phyloP scores from a whole-genome alignment of 345 rosid genomes.

The Ailanthus altissimus region DNA sequence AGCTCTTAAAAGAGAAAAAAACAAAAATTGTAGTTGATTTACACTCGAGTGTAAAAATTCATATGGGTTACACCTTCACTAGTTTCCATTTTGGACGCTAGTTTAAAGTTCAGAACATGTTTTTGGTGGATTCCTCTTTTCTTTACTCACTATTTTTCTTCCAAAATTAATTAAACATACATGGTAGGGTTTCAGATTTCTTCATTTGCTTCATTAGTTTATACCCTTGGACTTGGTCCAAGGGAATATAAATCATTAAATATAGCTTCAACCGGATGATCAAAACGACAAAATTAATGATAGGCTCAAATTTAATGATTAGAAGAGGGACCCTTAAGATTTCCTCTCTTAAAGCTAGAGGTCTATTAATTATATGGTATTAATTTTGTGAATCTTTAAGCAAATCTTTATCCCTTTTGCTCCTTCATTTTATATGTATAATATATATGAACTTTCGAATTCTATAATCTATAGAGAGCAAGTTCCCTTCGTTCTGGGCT shows the following conservation, averaged over 20 bases:
- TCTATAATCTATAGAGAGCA: neutral
- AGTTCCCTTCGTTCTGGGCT: neutral
- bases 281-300: conserved; percentile 6
- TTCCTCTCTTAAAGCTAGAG: neutral
- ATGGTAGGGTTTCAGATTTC: neutral
- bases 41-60: neutral
- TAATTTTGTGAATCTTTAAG: neutral
- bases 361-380: neutral
- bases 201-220: neutral
- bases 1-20: too few species aligned
- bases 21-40: too few species aligned
- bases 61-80: neutral
- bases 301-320: conserved; percentile 4
- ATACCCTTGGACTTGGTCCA: neutral
- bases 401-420: neutral
- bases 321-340: conserved; percentile 7
- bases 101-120: neutral
- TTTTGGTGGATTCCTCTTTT: neutral
- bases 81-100: too few species aligned
- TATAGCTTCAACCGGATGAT: neutral
- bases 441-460: neutral
- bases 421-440: neutral
- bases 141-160: neutral
- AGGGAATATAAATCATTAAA: neutral
- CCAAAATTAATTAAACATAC: too few species aligned